Conservation (phyloP, 768 basidiomycete species). For the Omphalotus guepiniiformis region DNA sequence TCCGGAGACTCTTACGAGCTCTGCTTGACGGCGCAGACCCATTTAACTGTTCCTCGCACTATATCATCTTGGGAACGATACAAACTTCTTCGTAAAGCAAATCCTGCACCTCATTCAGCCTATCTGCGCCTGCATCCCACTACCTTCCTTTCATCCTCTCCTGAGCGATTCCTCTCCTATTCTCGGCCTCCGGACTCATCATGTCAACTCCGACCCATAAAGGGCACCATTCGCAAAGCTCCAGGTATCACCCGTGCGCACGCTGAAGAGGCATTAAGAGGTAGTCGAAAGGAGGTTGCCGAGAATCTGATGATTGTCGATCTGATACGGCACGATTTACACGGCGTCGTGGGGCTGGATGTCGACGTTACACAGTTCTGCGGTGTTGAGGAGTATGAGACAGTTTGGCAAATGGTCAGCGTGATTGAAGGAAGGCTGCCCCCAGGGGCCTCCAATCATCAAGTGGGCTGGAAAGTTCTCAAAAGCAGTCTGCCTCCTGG, state of each 20-base stretch:
- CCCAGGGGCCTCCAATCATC: slow-evolving; percentile 34
- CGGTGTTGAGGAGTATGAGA: slow-evolving; percentile 85
- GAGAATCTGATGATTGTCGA: slow-evolving; percentile 99
- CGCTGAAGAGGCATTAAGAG: slow-evolving; percentile 58
- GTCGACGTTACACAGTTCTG: slow-evolving; percentile 86
- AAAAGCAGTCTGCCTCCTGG: slow-evolving; percentile 83
- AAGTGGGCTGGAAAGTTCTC: slow-evolving; percentile 77
- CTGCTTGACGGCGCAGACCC: slow-evolving; percentile 78
- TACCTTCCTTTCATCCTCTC: slow-evolving; percentile 80
- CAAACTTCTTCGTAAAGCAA: slow-evolving; percentile 62
- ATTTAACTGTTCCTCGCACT: slow-evolving; percentile 41
- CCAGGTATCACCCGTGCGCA: slow-evolving; percentile 58
- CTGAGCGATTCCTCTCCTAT: slow-evolving; percentile 86
- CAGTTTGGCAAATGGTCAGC: slow-evolving; percentile 93
- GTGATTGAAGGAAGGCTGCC: slow-evolving; percentile 75
- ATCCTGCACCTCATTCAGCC: slow-evolving; percentile 87
- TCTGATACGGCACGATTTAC: slow-evolving; percentile 89
- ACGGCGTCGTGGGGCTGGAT: slow-evolving; percentile 76
- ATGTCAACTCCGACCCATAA: slow-evolving; percentile 91
- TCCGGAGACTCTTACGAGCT: slow-evolving; percentile 92
- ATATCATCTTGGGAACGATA: slow-evolving; percentile 71
- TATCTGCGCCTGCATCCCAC: slow-evolving; percentile 76
- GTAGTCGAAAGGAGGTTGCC: slow-evolving; percentile 84
- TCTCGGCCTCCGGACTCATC: slow-evolving; percentile 57
- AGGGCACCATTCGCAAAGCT: slow-evolving; percentile 80